Conservation (phyloP, 2,329 filamentous ascomycete genomes). For the Metarhizium anisopliae region DNA sequence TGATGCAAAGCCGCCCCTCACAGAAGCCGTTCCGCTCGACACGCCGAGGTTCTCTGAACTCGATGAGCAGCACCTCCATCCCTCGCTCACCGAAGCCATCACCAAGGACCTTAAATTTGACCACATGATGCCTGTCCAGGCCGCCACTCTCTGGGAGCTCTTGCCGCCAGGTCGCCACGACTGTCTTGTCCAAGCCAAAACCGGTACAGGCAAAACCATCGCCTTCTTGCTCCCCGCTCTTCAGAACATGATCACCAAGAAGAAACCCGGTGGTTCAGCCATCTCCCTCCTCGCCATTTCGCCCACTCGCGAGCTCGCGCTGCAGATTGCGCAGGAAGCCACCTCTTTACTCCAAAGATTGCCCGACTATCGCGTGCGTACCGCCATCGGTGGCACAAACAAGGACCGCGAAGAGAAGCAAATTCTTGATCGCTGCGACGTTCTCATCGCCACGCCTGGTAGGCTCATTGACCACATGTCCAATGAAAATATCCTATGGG, state of each 20-base stretch:
- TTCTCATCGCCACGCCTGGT: slow-evolving; percentile 74
- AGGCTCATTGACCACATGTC: slow-evolving; percentile 71
- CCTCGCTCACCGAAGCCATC: slow-evolving; percentile 37
- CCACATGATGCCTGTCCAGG: slow-evolving; percentile 47
- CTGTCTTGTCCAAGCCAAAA: slow-evolving; percentile 73
- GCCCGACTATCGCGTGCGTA: slow-evolving; percentile 64
- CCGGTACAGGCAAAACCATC: slow-evolving; percentile 79
- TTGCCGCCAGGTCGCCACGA: slow-evolving; percentile 36
- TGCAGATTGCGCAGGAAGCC: slow-evolving; percentile 65
- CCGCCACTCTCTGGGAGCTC: slow-evolving; percentile 39
- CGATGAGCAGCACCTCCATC: slow-evolving; percentile 29
- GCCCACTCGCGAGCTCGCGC: slow-evolving; percentile 61
- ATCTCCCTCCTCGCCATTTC: slow-evolving; percentile 58
- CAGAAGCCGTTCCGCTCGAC: slow-evolving; percentile 28
- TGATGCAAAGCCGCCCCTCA: slow-evolving; percentile 6
- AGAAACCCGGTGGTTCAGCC: slow-evolving; percentile 23
- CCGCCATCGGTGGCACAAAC: slow-evolving; percentile 74
- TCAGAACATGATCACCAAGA: slow-evolving; percentile 56
- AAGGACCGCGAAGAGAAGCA: slow-evolving; percentile 63
- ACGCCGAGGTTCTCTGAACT: slow-evolving; percentile 39
- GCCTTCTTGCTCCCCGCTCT: slow-evolving; percentile 79
- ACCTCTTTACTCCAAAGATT: slow-evolving; percentile 60
- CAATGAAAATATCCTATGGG: slow-evolving; percentile 59
- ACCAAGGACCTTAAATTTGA: slow-evolving; percentile 39
- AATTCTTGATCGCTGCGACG: slow-evolving; percentile 64